Base-by-base conservation (phyloP, 192 early-diverging fungal genomes). In the Backusella luteola region DNA sequence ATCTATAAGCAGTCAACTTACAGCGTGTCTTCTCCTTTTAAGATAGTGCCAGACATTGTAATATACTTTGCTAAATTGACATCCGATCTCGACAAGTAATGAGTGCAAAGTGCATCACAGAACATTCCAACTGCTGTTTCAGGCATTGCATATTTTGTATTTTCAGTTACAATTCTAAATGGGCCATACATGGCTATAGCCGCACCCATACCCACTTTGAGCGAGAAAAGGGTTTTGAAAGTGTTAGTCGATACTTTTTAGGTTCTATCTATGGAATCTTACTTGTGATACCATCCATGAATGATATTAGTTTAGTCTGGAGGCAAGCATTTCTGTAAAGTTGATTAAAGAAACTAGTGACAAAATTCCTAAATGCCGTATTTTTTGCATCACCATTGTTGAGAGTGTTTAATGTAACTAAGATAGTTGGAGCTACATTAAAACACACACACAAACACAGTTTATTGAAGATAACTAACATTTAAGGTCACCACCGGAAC, bases 101-200 rank as follows among this genome's bases (percentile, higher is more conserved):
- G 97, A n/a, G 92, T 89, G 6, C 92, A 95, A 34, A 96, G 96
- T 6, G 97, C 96, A 79, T 98, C 98, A 21, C 97, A 96, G 78
- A 98, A 97, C 29, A 96, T 85, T 14, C 98, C 98, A 69, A 98
- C 98, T 69, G 86, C 88, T 8, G 95, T 94, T 80, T 99, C 98
- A 7, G 98, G 97, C 96, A 99, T 98, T 32, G 97, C 91, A 83
- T 98, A 97, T 63, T 96, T 78, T 5, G 98, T 96, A 38, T 93
- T 91, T 83, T 99, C 97, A 41, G 95, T 98, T 7, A 96, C 97
- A 70, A 99, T 92, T 21, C 97, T 86, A 88, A 99, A 98, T 49
- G 46, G 46, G 6, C 46, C 17, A 15, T 49, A 49, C 46, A 49
- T 49, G 46, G 19, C 12, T 15, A 49, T 6, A 15, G 4, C 46